Evolutionary conservation across 2,329 filamentous ascomycete genomes (phyloP).

Genomic region (Xylariaceae sp.): DNA sequence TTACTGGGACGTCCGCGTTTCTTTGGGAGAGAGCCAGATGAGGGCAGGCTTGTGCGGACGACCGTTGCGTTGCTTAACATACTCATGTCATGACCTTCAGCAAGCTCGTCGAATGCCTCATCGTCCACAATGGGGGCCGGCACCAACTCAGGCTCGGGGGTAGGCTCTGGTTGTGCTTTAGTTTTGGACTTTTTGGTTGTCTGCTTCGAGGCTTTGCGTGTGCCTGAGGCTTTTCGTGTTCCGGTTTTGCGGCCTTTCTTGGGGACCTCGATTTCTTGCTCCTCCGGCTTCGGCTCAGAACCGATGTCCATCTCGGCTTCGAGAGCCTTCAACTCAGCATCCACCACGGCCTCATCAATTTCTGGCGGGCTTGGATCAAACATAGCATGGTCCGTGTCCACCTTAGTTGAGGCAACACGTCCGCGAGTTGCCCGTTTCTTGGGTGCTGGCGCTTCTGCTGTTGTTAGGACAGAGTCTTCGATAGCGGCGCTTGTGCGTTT

Average conservation of each 20-base stretch:
- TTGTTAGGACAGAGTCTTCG: conserved; percentile 42
- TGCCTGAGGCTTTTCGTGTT: no score
- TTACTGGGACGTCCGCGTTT: conserved; percentile 35
- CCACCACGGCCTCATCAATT: conserved; percentile 45
- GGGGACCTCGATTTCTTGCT: conserved; percentile 43
- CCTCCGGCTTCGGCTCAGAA: conserved; percentile 34
- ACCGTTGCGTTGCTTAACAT: conserved; percentile 41
- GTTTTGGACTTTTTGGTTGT: conserved; percentile 42
- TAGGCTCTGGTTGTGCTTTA: conserved; percentile 15
- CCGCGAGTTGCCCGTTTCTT: conserved; percentile 57
- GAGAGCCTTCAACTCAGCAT: conserved; percentile 48
- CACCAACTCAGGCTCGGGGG: neutral
- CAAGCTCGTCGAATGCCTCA: conserved; percentile 27
- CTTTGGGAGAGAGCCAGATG: conserved; percentile 22
- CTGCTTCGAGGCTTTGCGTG: conserved; percentile 52
- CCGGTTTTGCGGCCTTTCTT: conserved; percentile 53
- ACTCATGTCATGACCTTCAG: conserved; percentile 37
- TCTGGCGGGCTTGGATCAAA: conserved; percentile 46
- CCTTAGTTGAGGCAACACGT: conserved; percentile 28
- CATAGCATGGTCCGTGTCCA: conserved; percentile 44
- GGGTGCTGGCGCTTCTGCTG: conserved; percentile 45
- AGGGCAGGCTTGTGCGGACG: conserved; percentile 33
- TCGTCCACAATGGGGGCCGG: conserved; percentile 15
- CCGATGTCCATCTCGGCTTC: conserved; percentile 47
- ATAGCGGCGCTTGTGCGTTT: conserved; percentile 62